phyloP scores from a whole-genome alignment of 345 rosid species.

The Limnanthes douglasii region DNA sequence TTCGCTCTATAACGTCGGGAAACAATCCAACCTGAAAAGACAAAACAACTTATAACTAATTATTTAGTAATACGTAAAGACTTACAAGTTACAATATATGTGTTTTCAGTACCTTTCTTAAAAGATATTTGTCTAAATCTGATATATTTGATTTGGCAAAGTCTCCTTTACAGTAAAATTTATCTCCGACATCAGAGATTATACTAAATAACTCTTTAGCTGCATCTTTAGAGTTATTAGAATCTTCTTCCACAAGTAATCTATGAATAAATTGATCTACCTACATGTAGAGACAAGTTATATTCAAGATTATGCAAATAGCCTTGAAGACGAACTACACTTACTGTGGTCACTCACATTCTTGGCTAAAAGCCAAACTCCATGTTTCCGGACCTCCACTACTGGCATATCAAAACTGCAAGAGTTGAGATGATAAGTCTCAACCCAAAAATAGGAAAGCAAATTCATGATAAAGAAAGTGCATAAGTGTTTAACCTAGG shows the following conservation, averaged over 20 bases:
- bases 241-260: conserved; percentile 70
- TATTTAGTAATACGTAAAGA: no score
- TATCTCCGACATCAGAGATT: conserved; percentile 42
- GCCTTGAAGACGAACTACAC: conserved; percentile 3
- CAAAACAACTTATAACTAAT: no score
- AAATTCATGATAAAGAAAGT: conserved; percentile 4
- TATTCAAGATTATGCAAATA: neutral
- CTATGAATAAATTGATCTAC: conserved; percentile 76
- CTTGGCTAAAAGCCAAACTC: conserved; percentile 75
- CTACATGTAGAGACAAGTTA: conserved; percentile 16
- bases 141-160: conserved; percentile 37
- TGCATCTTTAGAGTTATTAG: conserved; percentile 19
- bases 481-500: conserved; percentile 27
- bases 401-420: conserved; percentile 86
- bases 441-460: conserved; percentile 10
- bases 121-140: conserved; percentile 43
- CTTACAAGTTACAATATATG: conserved; percentile 2
- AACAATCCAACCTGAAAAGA: conserved; percentile 59
- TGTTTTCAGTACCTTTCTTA: conserved; percentile 38
- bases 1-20: conserved; percentile 74
- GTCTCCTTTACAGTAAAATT: conserved; percentile 47
- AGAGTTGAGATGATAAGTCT: no score
- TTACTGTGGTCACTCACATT: conserved; percentile 27
- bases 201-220: conserved; percentile 28
- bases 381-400: conserved; percentile 57